Evolutionary conservation across 345 rosid genomes (phyloP).

Genomic region (Linum usitatissimum): DNA sequence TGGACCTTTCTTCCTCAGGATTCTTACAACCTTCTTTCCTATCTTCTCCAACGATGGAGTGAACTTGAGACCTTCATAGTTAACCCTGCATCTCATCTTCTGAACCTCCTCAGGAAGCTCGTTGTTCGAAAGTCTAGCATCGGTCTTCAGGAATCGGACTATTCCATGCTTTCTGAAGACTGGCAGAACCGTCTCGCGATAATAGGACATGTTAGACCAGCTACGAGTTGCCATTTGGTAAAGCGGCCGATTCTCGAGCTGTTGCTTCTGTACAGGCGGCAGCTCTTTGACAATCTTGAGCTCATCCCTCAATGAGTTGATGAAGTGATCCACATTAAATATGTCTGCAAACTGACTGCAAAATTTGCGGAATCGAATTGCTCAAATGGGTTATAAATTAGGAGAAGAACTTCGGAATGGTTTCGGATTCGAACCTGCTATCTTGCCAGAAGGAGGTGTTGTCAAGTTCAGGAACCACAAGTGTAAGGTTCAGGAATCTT

Average conservation of each 20-base stretch:
- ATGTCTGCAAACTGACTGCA: conserved; percentile 37
- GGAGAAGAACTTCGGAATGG: background rate
- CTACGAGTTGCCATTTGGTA: conserved; percentile 40
- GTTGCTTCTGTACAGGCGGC: conserved; percentile 28
- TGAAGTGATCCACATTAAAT: conserved; percentile 43
- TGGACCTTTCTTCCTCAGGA: conserved; percentile 36
- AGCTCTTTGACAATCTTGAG: conserved; percentile 33
- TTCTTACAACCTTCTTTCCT: conserved; percentile 30
- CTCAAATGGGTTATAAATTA: background rate
- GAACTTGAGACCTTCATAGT: conserved; percentile 33
- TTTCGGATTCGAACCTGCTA: conserved; percentile 14
- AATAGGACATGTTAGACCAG: conserved; percentile 54
- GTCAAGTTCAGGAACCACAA: conserved; percentile 26
- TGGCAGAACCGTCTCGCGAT: conserved; percentile 41
- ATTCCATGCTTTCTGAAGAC: conserved; percentile 23
- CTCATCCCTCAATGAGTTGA: conserved; percentile 37
- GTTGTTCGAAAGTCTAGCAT: conserved; percentile 42
- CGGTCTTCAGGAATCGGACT: conserved; percentile 32
- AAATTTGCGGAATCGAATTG: background rate
- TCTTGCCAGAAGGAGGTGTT: conserved; percentile 28
- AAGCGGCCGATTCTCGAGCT: conserved; percentile 18
- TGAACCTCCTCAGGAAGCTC: conserved; percentile 31
- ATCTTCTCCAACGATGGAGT: conserved; percentile 30
- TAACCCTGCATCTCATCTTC: conserved; percentile 38
- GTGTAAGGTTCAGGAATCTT: conserved; percentile 26